Evolutionary conservation across 2,329 filamentous ascomycete species (phyloP), one percentile per base, ranked within the genome.

Genomic region (Periconia digitata): DNA sequence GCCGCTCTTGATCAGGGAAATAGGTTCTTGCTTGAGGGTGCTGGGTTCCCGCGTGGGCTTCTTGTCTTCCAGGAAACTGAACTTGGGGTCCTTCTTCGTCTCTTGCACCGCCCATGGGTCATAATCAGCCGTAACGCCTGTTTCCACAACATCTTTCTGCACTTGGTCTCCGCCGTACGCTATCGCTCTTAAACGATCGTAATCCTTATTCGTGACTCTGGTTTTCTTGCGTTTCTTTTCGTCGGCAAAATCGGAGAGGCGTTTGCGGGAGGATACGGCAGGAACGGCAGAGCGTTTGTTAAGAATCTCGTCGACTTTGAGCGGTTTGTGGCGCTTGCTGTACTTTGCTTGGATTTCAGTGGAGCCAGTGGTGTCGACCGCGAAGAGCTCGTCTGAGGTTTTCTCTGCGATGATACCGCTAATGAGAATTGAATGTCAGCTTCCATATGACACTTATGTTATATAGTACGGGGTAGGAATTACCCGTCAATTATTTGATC

Each of bases 241-340:
- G 41, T 92, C 74, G 27, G 92, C 76, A 35, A 90, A 88, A 64
- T 95, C 85, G 13, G 82, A 82, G 8, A 83, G 67, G 43, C 92
- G 85, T 76, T 97, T 99, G 60, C 87, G 85, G 54, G 83, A 80
- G 20, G 88, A 81, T 6, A 99, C 82, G 12, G 89, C 86, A 3
- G 90, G 87, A 8, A 97, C 81, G 12, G 85, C 85, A 29, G 92
- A 96, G 53, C 94, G 86, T 63, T 86, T 81, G 23, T 87, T 85
- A 60, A 99, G 85, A 55, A 99, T 97, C 67, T 97, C 89, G 68
- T 99, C 92, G 55, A 86, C 85, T 73, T 90, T 95, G 58, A 99
- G 82, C 5, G 82, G 80, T 75, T 95, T 96, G 67, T 85, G 83
- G 56, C 78, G 75, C 67, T 86, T 87, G 53, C 83, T 79, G 61